Evolutionary conservation across 768 basidiomycete species (phyloP), one percentile per base, ranked within the genome.

Genomic region (Agaricus blazei): DNA sequence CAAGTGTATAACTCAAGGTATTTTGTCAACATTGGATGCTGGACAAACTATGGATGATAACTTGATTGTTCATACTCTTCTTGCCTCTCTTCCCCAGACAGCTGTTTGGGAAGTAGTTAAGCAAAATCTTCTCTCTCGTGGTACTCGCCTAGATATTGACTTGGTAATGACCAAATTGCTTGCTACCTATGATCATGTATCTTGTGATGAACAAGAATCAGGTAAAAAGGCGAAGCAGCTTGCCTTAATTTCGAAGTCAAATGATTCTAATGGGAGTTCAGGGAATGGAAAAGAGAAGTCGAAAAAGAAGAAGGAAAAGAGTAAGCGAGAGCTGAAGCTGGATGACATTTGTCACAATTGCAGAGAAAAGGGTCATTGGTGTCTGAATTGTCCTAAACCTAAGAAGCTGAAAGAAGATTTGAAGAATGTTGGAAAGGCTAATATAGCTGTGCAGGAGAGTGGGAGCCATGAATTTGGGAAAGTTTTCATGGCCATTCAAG

Each of bases 181-280:
- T 53, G 0, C 58, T 59, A 9, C 73, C 70, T 40, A 63, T 75
- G 12, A 52, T 64, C 19, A 50, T 61, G 2, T 51, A 47, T 12
- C 45, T 40, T 12, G 14, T 40, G n/a, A 40, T 9, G 38, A 40
- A 9, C 8, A 12, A 4, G n/a, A 4, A 3, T 9, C 4, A 4
- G 38, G 38, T 31, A 19, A 19, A 19, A 19, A 19, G 19, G 9
- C 31, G 1, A 31, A 31, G 9, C 9, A 4, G 5, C 31, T 31
- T 31, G 31, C 31, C 9, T 31, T 31, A 31, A 9, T 31, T 31
- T 31, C 31, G 9, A 31, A 31, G 31, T 4, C 4, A 5, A 31
- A 31, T 9, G 9, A 31, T 5, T 4, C 31, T 5, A 31, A 9
- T 31, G 31, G 31, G 31, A 31, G 31, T 31, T 5, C 4, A 31